Evolutionary conservation across 441 rosid genomes (phyloP), one percentile per base, ranked within the genome.

Genomic region (Croton setiger): DNA sequence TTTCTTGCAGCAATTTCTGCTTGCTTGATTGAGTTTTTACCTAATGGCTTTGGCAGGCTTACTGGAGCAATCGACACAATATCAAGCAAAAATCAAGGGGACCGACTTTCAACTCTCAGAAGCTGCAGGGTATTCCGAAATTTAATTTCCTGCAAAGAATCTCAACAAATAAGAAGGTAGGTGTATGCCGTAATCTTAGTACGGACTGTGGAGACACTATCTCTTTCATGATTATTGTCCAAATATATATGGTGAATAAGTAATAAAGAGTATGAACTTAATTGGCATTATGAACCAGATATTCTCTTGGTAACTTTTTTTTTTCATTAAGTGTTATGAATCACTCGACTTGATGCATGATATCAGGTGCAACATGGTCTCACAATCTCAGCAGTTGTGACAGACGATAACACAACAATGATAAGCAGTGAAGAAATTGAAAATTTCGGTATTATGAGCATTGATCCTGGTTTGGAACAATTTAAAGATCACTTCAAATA

Each of bases 401-500:
- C 82, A 1, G 84, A 83, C 58, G 87, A 82, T 63, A 69, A 61
- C 73, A 73, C 84, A 64, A 74, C 83, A 45, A 75, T 71, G 80
- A 67, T 75, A 65, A 71, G 59, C 58, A 55, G 51, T 39, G 85
- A 80, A 43, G 85, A 82, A 57, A 31, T 17, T 11, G 86, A 82
- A 77, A 80, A 71, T 56, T 68, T 84, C 47, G 86, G 86, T 68
- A 78, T 90, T 72, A 71, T 88, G 69, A 71, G 67, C 13, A 51
- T 61, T 72, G 97, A 88, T 81, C 79, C 85, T 56, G 78, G 83
- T 63, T 61, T 90, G 73, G 79, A 75, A 79, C 80, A 78, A 63
- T 90, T 85, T 80, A 79, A 71, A 72, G 91, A 79, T 75, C 97
- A 88, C 82, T 90, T 90, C 75, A 78, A 31, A 54, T 81, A 85